These are phyloP conservation scores for Conticribra guillardii DNA, from an alignment of 108 stramenopile species.

Conservation along the genomic window DNA sequence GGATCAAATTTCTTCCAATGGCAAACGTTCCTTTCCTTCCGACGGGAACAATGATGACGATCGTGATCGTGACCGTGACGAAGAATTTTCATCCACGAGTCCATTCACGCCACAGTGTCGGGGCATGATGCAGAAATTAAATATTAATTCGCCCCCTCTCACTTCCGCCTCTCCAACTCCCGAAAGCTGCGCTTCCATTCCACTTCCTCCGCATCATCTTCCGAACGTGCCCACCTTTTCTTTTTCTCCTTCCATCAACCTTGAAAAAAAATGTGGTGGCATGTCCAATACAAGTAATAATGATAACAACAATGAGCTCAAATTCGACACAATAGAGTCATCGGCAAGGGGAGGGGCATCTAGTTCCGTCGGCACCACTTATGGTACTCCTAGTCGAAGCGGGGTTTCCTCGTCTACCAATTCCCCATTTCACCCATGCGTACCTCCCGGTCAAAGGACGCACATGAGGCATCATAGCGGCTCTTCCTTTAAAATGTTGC, in stretches of 20 bases:
- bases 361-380: background rate
- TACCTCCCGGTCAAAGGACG: background rate
- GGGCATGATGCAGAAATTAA: background rate
- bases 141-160: background rate
- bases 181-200: background rate
- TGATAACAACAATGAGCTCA: background rate
- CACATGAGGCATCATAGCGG: constrained; percentile 7
- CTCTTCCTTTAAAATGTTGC: constrained; percentile 7
- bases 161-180: background rate
- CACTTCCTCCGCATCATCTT: background rate
- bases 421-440: background rate
- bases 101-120: background rate
- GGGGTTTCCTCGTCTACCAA: background rate
- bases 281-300: too few species aligned
- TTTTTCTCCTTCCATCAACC: too few species aligned
- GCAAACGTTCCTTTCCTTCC: too few species aligned
- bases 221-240: background rate
- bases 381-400: constrained; percentile 3
- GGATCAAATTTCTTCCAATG: too few species aligned
- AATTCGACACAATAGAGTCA: background rate
- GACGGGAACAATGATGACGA: too few species aligned
- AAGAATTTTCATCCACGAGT: background rate
- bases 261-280: too few species aligned
- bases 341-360: background rate
- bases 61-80: too few species aligned